These are phyloP conservation scores for Phytophthora palmivora DNA, from an alignment of 352 stramenopile species.

Conservation along the genomic window DNA sequence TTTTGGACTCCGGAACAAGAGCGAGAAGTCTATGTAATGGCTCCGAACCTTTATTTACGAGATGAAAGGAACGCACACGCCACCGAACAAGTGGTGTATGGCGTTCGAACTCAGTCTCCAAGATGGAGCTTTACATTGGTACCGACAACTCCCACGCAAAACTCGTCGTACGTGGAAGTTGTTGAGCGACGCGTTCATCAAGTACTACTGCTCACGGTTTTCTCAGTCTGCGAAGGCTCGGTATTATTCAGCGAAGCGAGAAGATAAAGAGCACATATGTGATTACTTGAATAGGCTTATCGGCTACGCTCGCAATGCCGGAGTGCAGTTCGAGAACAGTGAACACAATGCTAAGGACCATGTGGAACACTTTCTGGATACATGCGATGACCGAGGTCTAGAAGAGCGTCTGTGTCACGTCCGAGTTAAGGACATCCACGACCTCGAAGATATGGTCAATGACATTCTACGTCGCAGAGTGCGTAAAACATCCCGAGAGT, in stretches of 20 bases:
- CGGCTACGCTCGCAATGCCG: background rate
- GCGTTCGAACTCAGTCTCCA: conserved; percentile 2
- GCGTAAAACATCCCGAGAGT: too few species aligned
- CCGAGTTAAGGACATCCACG: too few species aligned
- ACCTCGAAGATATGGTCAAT: too few species aligned
- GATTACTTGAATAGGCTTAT: conserved; percentile 1
- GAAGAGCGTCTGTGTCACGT: too few species aligned
- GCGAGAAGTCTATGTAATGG: conserved; percentile 11
- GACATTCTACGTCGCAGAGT: too few species aligned
- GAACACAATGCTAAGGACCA: background rate
- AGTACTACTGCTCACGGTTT: too few species aligned
- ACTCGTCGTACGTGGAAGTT: background rate
- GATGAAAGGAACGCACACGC: conserved; percentile 5
- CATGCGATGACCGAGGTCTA: too few species aligned
- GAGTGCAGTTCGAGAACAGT: background rate
- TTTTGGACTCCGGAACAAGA: background rate
- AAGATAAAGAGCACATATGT: background rate
- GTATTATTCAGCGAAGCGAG: too few species aligned
- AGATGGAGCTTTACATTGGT: too few species aligned
- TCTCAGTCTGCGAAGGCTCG: too few species aligned
- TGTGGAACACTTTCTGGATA: too few species aligned
- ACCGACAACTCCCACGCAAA: conserved; percentile 4
- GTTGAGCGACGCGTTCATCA: too few species aligned
- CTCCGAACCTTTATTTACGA: conserved; percentile 8
- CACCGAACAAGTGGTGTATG: conserved; percentile 1